Evolutionary conservation across 2,329 filamentous ascomycete species (phyloP).

Genomic region (Botryotinia narcissicola): DNA sequence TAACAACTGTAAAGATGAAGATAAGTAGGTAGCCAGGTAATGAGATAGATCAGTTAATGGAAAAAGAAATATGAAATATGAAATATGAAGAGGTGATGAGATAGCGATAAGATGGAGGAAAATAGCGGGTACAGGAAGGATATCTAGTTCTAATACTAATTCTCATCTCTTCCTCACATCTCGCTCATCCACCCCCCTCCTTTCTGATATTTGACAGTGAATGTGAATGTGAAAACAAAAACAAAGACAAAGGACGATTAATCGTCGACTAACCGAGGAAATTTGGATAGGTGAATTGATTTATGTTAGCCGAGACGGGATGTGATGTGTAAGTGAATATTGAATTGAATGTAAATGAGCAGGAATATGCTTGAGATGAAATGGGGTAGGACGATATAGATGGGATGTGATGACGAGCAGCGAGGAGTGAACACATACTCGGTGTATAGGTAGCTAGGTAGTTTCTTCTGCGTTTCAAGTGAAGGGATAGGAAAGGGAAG

Average conservation of each 20-base stretch:
- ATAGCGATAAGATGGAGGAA: not conserved
- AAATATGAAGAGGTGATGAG: not conserved
- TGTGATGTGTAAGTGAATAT: not conserved
- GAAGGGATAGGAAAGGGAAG: too few species aligned
- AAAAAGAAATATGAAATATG: not conserved
- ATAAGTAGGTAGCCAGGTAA: not conserved
- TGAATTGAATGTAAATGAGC: not conserved
- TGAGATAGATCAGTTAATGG: fast-evolving
- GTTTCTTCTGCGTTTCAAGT: not conserved
- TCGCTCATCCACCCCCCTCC: not conserved
- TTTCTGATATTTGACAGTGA: not conserved
- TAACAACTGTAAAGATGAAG: not conserved
- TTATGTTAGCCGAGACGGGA: not conserved
- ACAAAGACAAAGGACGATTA: too few species aligned
- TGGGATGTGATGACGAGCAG: not conserved
- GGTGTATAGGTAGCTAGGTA: too few species aligned
- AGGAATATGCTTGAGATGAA: too few species aligned
- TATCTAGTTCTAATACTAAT: not conserved
- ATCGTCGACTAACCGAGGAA: not conserved
- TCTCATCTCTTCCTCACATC: not conserved
- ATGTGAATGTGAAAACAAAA: too few species aligned
- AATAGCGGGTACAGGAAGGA: fast-evolving
- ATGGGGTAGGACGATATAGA: too few species aligned
- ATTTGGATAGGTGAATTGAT: not conserved
- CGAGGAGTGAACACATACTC: not conserved